Base-by-base conservation (phyloP, 2,329 filamentous ascomycete species). In the Aspergillus arachidicola region DNA sequence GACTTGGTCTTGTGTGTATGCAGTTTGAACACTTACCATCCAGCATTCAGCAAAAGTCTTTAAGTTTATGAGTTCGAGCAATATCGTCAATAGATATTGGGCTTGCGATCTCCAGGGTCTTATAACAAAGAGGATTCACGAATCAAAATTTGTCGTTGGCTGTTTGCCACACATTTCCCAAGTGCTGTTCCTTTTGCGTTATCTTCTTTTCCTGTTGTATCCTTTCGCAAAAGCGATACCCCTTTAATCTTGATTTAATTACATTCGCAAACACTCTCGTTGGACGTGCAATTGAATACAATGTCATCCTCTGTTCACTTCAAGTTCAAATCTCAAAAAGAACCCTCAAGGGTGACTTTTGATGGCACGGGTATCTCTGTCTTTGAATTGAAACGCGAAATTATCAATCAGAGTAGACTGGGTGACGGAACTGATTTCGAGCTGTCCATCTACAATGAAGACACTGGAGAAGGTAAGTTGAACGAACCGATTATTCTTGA, bases 311-410 rank as follows among this genome's bases (percentile, higher is more conserved):
- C 94, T 70, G 95, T 99, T 76, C 98, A 97, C 82, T 99, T 97
- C 91, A 97, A 97, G 83, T 99, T 99, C 89, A 98, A 97, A 83
- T 98, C 94, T 72, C 93, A 96, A 78, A 97, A 93, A 83, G 95
- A 98, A 77, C 92, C 93, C 64, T 93, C 93, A 62, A 89, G 94
- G 75, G 93, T 99, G 73, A 92, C 94, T 75, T 98, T 99, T 79
- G 94, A 99, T 81, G 95, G 95, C 76, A 97, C 94, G 73, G 93
- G 93, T 80, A 96, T 98, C 76, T 97, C 94, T 66, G 95, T 98
- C 68, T 99, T 98, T 81, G 96, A 99, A 78, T 86, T 99, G 76
- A 99, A 99, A 83, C 91, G 94, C 83, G 95, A 98, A 82, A 99
- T 99, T 75, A 99, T 99, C 83, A 89, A 87, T 78, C 92, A 94